Conservation (phyloP, 1,284 basidiomycete species). For the Pseudozyma pruni region DNA sequence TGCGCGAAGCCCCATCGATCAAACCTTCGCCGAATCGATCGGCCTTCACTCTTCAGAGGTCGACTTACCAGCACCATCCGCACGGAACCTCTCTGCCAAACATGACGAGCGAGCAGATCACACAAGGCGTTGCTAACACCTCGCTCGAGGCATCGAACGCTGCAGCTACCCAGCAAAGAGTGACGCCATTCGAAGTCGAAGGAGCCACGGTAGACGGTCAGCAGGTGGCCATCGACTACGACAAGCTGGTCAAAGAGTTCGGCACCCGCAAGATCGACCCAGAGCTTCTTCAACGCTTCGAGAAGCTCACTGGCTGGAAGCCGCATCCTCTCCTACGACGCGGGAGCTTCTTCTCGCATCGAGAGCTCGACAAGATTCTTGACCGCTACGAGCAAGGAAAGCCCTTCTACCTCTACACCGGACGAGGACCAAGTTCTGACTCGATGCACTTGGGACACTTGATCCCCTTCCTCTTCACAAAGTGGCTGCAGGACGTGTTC, state of each 20-base stretch:
- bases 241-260: conserved; percentile 93
- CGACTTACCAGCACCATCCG: conserved; percentile 5
- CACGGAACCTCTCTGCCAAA: neutral
- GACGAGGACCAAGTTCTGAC: conserved; percentile 92
- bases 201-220: conserved; percentile 92
- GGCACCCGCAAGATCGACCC: conserved; percentile 85
- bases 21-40: too few species aligned
- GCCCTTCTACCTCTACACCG: conserved; percentile 98
- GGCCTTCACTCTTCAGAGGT: conserved; percentile 9
- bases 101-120: conserved; percentile 45
- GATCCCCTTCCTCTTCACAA: conserved; percentile 97
- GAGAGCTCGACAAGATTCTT: conserved; percentile 91
- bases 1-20: too few species aligned
- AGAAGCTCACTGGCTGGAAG: conserved; percentile 85
- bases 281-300: conserved; percentile 86
- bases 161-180: conserved; percentile 74
- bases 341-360: conserved; percentile 97
- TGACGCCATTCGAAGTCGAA: conserved; percentile 98
- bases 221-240: conserved; percentile 81
- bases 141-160: conserved; percentile 44
- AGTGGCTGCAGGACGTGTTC: conserved; percentile 98
- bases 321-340: conserved; percentile 91
- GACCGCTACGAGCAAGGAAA: conserved; percentile 96
- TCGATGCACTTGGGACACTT: conserved; percentile 99
- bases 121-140: conserved; percentile 47